Evolutionary conservation across 805 yeast genomes (phyloP).

Genomic region (Suhomyces sp.): DNA sequence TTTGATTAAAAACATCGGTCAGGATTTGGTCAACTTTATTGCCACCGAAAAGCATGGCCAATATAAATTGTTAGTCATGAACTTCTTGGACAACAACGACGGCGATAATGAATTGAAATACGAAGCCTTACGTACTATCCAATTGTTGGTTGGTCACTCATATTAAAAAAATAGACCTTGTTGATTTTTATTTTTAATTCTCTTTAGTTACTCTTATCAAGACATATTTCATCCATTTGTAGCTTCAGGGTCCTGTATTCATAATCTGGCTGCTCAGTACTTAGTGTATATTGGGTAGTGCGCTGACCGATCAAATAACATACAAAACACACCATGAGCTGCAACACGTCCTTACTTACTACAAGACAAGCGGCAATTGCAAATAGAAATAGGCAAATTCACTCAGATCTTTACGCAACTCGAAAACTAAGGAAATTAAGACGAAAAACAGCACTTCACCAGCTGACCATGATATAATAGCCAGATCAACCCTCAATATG

Average conservation of each 20-base stretch:
- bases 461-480: background rate
- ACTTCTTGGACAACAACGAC: conserved; percentile 61
- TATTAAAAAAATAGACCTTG: conserved; percentile 30
- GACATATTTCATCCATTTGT: background rate
- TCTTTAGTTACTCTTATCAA: background rate
- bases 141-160: conserved; percentile 83
- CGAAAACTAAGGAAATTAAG: background rate
- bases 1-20: conserved; percentile 40
- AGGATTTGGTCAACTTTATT: conserved; percentile 35
- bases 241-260: background rate
- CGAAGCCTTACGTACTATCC: conserved; percentile 95
- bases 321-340: background rate
- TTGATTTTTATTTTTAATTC: background rate
- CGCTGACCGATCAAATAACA: background rate
- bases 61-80: conserved; percentile 77
- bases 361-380: background rate
- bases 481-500: conserved; percentile 1
- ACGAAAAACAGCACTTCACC: background rate
- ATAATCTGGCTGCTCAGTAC: background rate
- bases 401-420: background rate
- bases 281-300: background rate
- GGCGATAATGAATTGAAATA: conserved; percentile 85
- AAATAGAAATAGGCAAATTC: background rate
- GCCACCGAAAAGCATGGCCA: conserved; percentile 48
- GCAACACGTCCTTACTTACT: background rate